A percentile compares a stretch with the other conserved stretches of the same genome.
Conservation (phyloP, 495 filamentous ascomycete genomes). For the Trichoderma virens region DNA sequence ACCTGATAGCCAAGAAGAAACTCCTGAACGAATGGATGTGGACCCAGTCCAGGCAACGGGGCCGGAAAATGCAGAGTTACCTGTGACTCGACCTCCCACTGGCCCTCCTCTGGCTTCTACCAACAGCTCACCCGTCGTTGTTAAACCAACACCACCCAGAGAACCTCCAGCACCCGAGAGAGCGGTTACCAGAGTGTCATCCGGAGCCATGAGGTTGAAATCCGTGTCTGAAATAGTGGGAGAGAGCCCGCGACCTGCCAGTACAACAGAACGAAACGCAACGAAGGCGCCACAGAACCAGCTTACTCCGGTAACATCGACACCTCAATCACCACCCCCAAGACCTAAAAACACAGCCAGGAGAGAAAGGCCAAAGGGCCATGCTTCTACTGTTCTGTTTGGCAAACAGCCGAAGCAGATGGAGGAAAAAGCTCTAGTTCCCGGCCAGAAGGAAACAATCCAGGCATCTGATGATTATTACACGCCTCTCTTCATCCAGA, state of each 20-base stretch:
- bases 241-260: constrained; percentile 46
- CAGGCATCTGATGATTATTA: constrained; percentile 63
- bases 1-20: constrained; percentile 10
- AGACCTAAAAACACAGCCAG: constrained; percentile 49
- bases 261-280: constrained; percentile 22
- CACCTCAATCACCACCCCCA: constrained; percentile 36
- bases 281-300: constrained; percentile 21
- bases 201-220: constrained; percentile 61
- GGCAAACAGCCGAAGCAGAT: constrained; percentile 44
- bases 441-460: constrained; percentile 30
- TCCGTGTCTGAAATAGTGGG: constrained; percentile 67
- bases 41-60: constrained; percentile 2
- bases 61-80: constrained; percentile 11
- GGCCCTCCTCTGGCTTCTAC: neutral
- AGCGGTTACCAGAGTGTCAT: constrained; percentile 58
- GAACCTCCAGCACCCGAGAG: constrained; percentile 35
- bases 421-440: constrained; percentile 24
- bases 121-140: neutral
- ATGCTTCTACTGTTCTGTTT: constrained; percentile 75
- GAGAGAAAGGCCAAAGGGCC: constrained; percentile 55
- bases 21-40: constrained; percentile 11
- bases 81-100: neutral
- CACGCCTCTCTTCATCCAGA: constrained; percentile 68
- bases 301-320: constrained; percentile 29
- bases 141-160: neutral